Conservation (phyloP, 2,329 filamentous ascomycete genomes). For the Incumbomyces delicatus region DNA sequence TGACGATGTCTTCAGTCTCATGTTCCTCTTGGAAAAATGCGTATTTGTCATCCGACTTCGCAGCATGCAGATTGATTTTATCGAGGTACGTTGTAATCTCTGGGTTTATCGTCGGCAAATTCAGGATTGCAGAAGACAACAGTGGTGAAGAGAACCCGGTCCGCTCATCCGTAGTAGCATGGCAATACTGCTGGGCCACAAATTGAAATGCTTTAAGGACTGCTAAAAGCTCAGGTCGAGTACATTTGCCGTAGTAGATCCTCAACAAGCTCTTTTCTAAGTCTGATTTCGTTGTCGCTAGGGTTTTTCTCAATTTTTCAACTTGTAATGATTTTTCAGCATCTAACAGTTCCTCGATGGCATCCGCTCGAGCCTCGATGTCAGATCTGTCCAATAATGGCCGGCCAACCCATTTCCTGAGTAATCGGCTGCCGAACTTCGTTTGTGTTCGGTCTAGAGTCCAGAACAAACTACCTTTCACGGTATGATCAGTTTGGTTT, state of each 20-base stretch:
- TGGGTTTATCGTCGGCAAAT: conserved; percentile 65
- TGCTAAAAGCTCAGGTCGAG: conserved; percentile 73
- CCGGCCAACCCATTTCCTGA: conserved; percentile 90
- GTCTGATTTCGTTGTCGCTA: conserved; percentile 65
- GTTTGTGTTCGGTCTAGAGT: conserved; percentile 87
- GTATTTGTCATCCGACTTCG: conserved; percentile 84
- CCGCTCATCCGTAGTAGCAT: conserved; percentile 54
- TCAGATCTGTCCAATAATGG: conserved; percentile 67
- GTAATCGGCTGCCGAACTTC: conserved; percentile 72
- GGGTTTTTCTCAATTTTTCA: conserved; percentile 62
- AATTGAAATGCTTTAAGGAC: conserved; percentile 77
- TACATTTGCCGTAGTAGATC: conserved; percentile 95
- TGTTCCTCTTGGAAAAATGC: conserved; percentile 79
- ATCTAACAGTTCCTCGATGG: conserved; percentile 75
- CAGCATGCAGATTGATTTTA: conserved; percentile 74
- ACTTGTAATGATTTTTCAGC: conserved; percentile 56
- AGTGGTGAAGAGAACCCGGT: conserved; percentile 63
- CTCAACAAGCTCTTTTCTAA: conserved; percentile 87
- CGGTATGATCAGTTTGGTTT: conserved; percentile 77
- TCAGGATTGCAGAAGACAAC: conserved; percentile 60
- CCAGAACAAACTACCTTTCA: conserved; percentile 90
- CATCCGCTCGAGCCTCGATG: conserved; percentile 69
- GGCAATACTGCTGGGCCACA: conserved; percentile 66
- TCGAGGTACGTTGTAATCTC: conserved; percentile 68
- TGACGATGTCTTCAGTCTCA: conserved; percentile 79